Percentiles rank a stretch among this genome's conserved stretches.
phyloP scores from a whole-genome alignment of 1,284 basidiomycete species.

The Fomitopsis palustris region DNA sequence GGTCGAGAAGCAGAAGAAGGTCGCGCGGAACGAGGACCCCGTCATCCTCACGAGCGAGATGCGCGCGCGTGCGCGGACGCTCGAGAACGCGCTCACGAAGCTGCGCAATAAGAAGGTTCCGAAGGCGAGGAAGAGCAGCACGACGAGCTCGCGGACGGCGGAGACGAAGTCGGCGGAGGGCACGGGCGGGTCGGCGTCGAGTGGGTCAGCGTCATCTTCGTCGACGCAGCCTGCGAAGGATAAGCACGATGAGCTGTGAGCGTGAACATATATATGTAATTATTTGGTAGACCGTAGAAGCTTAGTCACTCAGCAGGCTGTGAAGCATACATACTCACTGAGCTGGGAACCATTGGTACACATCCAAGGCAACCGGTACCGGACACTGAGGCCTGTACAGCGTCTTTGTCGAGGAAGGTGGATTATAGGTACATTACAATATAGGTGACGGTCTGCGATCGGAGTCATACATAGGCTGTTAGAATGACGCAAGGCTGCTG shows the following conservation, averaged over 20 bases:
- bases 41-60: slow-evolving; percentile 81
- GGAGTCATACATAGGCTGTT: too few relatives aligned
- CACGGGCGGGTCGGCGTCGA: slow-evolving; percentile 5
- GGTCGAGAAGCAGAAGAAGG: slow-evolving; percentile 77
- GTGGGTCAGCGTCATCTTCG: slow-evolving; percentile 5
- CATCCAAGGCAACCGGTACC: too few relatives aligned
- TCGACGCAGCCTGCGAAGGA: slow-evolving; percentile 5
- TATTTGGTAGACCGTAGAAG: neutral
- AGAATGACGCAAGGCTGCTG: too few relatives aligned
- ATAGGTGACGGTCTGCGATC: too few relatives aligned
- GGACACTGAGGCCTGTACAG: too few relatives aligned
- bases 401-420: too few relatives aligned
- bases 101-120: slow-evolving; percentile 66
- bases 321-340: too few relatives aligned
- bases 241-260: slow-evolving; percentile 26
- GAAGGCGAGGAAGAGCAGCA: slow-evolving; percentile 47
- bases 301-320: neutral
- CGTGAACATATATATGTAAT: neutral
- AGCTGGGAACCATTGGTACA: too few relatives aligned
- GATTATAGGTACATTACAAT: too few relatives aligned
- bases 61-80: slow-evolving; percentile 72
- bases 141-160: slow-evolving; percentile 8
- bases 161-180: slow-evolving; percentile 8
- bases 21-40: slow-evolving; percentile 75
- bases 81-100: slow-evolving; percentile 73